These are phyloP conservation scores for Cenococcum geophilum DNA, from an alignment of 495 filamentous ascomycete genomes.

Conservation along the genomic window DNA sequence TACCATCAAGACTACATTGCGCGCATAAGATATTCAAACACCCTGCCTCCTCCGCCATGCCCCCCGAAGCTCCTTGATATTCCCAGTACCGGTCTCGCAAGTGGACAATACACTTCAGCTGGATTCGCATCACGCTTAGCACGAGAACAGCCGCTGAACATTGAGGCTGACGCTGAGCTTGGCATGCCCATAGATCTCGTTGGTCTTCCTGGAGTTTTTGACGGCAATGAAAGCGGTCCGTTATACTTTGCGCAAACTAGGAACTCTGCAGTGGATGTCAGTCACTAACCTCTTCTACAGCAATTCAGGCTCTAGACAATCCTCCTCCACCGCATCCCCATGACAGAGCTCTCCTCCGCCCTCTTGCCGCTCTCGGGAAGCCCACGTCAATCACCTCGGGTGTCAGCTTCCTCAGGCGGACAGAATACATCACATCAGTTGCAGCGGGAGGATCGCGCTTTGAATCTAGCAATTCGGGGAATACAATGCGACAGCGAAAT, in stretches of 20 bases:
- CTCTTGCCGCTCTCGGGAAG: slow-evolving; percentile 74
- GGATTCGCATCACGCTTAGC: slow-evolving; percentile 81
- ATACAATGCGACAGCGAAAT: slow-evolving; percentile 35
- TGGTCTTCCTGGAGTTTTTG: slow-evolving; percentile 87
- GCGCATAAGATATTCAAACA: slow-evolving; percentile 88
- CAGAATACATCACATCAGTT: slow-evolving; percentile 86
- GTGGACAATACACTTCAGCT: slow-evolving; percentile 76
- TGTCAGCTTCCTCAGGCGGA: slow-evolving; percentile 90
- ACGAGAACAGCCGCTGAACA: slow-evolving; percentile 85
- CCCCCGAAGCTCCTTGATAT: slow-evolving; percentile 96
- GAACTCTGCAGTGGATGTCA: background rate
- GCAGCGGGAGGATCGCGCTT: slow-evolving; percentile 40
- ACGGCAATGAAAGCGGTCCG: slow-evolving; percentile 93
- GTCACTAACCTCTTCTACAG: slow-evolving; percentile 43
- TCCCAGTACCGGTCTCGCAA: slow-evolving; percentile 78
- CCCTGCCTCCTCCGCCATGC: slow-evolving; percentile 83
- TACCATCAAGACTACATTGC: slow-evolving; percentile 96
- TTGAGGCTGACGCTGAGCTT: slow-evolving; percentile 94
- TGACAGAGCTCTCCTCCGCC: slow-evolving; percentile 74
- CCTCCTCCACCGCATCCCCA: slow-evolving; percentile 66
- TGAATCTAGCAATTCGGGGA: slow-evolving; percentile 40
- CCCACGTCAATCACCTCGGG: slow-evolving; percentile 57
- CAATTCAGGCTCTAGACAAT: slow-evolving; percentile 69
- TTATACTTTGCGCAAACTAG: slow-evolving; percentile 19
- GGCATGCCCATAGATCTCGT: slow-evolving; percentile 96